Evolutionary conservation across 306 rosid genomes (phyloP).

Genomic region (Castanea crenata): DNA sequence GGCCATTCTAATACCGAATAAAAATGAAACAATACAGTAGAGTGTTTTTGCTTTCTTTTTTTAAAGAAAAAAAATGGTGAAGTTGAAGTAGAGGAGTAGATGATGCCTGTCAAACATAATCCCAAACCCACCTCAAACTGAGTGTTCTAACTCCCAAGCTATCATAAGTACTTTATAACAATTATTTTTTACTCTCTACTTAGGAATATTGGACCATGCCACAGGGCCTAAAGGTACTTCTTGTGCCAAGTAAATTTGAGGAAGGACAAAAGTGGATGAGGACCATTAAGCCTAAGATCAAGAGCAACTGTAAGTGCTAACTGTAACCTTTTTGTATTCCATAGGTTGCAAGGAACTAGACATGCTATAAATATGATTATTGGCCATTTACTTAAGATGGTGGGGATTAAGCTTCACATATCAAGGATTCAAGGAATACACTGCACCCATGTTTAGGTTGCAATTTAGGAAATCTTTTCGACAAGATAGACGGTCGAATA

Average conservation of each 20-base stretch:
- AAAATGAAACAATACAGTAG: not conserved
- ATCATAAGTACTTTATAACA: too few species aligned
- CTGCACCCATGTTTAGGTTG: not conserved
- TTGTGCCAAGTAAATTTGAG: too few species aligned
- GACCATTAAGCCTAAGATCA: not conserved
- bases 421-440: not conserved
- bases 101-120: too few species aligned
- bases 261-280: too few species aligned
- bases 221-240: too few species aligned
- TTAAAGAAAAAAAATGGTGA: too few species aligned
- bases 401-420: not conserved
- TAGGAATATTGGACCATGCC: too few species aligned
- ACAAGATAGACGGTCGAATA: not conserved
- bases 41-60: too few species aligned
- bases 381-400: not conserved
- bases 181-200: too few species aligned
- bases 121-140: too few species aligned
- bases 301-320: not conserved
- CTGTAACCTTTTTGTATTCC: not conserved
- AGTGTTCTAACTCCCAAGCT: too few species aligned
- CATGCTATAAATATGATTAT: not conserved
- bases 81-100: too few species aligned
- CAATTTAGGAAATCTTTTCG: not conserved
- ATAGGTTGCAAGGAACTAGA: not conserved
- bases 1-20: not conserved